phyloP scores from a whole-genome alignment of 2,329 filamentous ascomycete genomes.

The Thielaviopsis euricoi region DNA sequence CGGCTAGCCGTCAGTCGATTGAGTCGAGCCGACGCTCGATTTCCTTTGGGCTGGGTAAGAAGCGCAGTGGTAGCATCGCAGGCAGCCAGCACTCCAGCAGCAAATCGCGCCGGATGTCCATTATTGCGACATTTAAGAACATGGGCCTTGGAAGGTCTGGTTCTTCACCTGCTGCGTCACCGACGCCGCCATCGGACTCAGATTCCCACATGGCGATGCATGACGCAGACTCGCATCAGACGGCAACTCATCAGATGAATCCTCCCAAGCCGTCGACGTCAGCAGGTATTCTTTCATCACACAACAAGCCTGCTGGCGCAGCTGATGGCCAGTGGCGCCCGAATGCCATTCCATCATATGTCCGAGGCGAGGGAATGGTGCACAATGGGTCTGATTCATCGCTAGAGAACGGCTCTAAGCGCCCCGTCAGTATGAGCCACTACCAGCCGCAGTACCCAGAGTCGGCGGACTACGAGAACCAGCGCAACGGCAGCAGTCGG shows the following conservation, averaged over 20 bases:
- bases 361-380: slow-evolving; percentile 28
- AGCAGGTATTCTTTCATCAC: slow-evolving; percentile 2
- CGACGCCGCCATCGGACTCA: slow-evolving; percentile 28
- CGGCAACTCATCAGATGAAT: not conserved
- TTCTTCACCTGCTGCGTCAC: slow-evolving; percentile 21
- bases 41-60: slow-evolving; percentile 52
- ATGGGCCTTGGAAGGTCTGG: slow-evolving; percentile 39
- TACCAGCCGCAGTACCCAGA: slow-evolving; percentile 27
- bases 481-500: slow-evolving; percentile 20
- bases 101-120: slow-evolving; percentile 51
- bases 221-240: slow-evolving; percentile 16
- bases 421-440: slow-evolving; percentile 21
- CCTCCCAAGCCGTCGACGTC: slow-evolving; percentile 9
- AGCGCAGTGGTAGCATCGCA: slow-evolving; percentile 48
- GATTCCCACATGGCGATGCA: slow-evolving; percentile 39
- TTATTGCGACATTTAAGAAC: slow-evolving; percentile 44
- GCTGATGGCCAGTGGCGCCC: slow-evolving; percentile 14
- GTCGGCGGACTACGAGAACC: slow-evolving; percentile 26
- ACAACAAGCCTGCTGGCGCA: not conserved
- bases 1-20: slow-evolving; percentile 43
- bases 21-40: slow-evolving; percentile 59
- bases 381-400: slow-evolving; percentile 39
- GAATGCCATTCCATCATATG: slow-evolving; percentile 26
- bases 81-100: slow-evolving; percentile 40
- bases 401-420: slow-evolving; percentile 22